These are phyloP conservation scores for Kuraishia hungarica DNA, from an alignment of 805 yeast genomes.

Conservation along the genomic window DNA sequence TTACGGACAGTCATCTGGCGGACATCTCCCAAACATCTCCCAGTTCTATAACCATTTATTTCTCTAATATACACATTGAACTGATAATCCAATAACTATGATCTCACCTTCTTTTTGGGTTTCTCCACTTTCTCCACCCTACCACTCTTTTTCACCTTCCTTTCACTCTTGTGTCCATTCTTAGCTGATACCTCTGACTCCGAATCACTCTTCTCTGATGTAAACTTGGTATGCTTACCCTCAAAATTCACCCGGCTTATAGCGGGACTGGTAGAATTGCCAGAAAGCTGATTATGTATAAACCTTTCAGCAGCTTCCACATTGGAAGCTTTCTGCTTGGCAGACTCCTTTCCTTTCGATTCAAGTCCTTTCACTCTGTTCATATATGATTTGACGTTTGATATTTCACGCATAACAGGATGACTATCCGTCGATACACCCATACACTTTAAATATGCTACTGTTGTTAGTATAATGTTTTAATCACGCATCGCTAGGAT, in stretches of 20 bases:
- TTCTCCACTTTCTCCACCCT: conserved; percentile 5
- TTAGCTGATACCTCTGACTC: conserved; percentile 3
- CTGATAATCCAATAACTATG: not conserved
- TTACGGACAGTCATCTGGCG: no score
- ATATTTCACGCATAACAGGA: conserved; percentile 59
- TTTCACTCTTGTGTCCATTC: conserved; percentile 3
- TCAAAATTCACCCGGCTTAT: conserved; percentile 43
- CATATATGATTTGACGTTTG: conserved; percentile 62
- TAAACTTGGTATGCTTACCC: conserved; percentile 46
- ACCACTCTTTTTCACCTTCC: conserved; percentile 3
- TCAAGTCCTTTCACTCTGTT: conserved; percentile 39
- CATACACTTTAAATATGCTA: conserved; percentile 43
- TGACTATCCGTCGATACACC: conserved; percentile 53
- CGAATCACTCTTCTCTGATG: conserved; percentile 12
- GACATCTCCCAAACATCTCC: no score
- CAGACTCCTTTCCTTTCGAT: conserved; percentile 15
- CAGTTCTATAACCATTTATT: not conserved
- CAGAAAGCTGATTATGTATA: conserved; percentile 19
- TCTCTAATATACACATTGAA: not conserved
- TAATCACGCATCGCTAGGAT: no score
- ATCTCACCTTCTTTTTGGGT: conserved; percentile 4
- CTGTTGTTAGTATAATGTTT: not conserved
- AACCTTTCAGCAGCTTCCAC: conserved; percentile 36
- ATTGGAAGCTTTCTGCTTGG: conserved; percentile 11
- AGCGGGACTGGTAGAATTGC: conserved; percentile 30